Base-by-base conservation (phyloP, 257 asterid genomes). In the Lycium ferocissimum region DNA sequence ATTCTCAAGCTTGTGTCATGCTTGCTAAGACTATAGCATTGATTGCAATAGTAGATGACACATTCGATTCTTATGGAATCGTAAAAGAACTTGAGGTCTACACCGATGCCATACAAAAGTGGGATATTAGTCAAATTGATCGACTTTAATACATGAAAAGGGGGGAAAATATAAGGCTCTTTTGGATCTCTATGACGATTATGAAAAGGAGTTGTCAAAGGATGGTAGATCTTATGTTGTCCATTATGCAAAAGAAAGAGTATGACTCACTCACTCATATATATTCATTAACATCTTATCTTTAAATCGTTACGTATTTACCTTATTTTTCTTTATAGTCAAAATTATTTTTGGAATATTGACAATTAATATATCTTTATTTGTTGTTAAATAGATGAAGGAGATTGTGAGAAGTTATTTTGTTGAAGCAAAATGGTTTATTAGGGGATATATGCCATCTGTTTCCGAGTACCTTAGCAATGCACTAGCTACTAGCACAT, bases 381-480 rank as follows among this genome's bases (percentile, higher is more conserved):
- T 56, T 56, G 18, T 56, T 56, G 18, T 62, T 51, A 69, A 13
- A 14, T 73, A 90, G 93, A 83, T 90, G 88, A 90, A 88, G 40
- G 90, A 91, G 83, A 79, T 90, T 7, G 85, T 90, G 59, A 89
- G 87, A 62, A 83, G 85, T 57, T 89, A 88, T 86, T 57, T 85
- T 86, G 85, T 78, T 1, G 94, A 92, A 78, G 89, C 93, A 0
- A 87, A 88, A 82, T 91, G 93, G 95, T 91, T 92, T 66, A 83
- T 88, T 2, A 73, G 84, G 86, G 91, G 90, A 38, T 84, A 88
- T 79, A 79, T 88, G 86, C 91, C 95, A 54, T 22, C 88, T 37
- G 91, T 92, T 82, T 58, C 43, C 8, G 94, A 90, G 20, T 91
- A 91, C 90, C 35, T 86, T 84, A 80, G 56, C 26, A 87, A 87